Evolutionary conservation across 306 rosid genomes (phyloP), one percentile per base, ranked within the genome.

Genomic region (Dicorynia guianensis): DNA sequence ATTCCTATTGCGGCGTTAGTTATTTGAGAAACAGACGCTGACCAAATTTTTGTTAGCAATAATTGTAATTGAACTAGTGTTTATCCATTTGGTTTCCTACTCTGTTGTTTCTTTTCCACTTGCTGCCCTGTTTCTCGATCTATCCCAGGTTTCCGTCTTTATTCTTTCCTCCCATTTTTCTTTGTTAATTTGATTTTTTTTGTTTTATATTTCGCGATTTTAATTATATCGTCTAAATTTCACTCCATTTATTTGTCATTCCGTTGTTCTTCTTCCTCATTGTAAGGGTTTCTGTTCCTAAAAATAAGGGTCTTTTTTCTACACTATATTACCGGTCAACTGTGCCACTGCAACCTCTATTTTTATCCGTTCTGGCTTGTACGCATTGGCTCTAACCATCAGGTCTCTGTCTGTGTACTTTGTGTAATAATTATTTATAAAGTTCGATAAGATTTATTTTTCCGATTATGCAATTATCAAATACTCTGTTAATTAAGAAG

Each of bases 401-500:
- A 30, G 55, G 20, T 62, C 64, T 54, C 15, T 11, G 39, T 25
- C 39, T 50, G 30, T 55, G 17, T 49, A 36, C 36, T 61, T 43
- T 34, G 60, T 20, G 30, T 25, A 25, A 25, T 46, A 54, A 10
- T 14, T 61, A 69, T 40, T 8, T 61, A 46, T 14, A 5, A 39
- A 36, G 47, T 38, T 39, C 49, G 13, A 9, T 46, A 71, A 52
- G 34, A 70, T 52, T 49, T 34, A 40, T 60, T 56, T 20, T 10
- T 67, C 74, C 30, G 56, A 62, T 69, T 44, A 54, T 80, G 48
- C 66, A 43, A 71, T 72, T 56, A 61, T 17, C 53, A 56, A 67
- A 33, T 79, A 13, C 33, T 64, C 35, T 76, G 50, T 81, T 76
- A 72, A 43, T 78, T 82, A 20, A 72, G 67, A 42, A 67, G 47